phyloP scores from a whole-genome alignment of 2,329 filamentous ascomycete genomes.

The Microdochium paspali region DNA sequence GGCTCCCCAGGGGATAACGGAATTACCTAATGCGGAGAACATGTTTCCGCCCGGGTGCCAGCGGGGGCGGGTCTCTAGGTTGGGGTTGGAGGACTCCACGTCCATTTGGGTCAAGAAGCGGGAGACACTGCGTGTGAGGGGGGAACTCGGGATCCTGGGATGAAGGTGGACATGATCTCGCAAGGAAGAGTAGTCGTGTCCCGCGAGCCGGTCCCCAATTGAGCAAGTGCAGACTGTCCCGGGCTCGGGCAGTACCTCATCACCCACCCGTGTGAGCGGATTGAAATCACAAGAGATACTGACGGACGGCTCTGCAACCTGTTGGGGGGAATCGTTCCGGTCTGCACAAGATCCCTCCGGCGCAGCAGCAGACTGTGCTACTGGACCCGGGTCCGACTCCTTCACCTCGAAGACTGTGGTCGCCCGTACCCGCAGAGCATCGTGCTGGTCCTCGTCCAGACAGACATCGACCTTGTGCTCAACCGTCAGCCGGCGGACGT shows the following conservation, averaged over 20 bases:
- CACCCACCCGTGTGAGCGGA: background rate
- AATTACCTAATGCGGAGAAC: background rate
- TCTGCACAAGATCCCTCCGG: background rate
- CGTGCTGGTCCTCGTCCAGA: background rate
- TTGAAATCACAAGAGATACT: background rate
- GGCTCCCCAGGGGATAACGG: background rate
- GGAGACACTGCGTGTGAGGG: background rate
- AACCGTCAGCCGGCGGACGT: background rate
- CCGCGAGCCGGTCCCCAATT: background rate
- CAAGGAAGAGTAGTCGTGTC: background rate
- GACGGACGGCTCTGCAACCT: background rate
- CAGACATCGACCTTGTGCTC: background rate
- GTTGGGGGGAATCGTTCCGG: background rate
- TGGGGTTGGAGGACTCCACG: background rate
- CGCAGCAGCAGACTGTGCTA: background rate
- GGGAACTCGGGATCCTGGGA: background rate
- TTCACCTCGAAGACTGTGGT: background rate
- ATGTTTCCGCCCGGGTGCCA: background rate
- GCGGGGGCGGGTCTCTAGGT: background rate
- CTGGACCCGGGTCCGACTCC: no score
- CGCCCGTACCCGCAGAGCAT: background rate
- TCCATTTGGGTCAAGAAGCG: background rate
- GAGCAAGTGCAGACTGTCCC: background rate
- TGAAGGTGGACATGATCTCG: background rate
- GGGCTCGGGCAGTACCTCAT: background rate